These are phyloP conservation scores for Lasiodiplodia citricola DNA, from an alignment of 2,329 filamentous ascomycete species.

Conservation along the genomic window DNA sequence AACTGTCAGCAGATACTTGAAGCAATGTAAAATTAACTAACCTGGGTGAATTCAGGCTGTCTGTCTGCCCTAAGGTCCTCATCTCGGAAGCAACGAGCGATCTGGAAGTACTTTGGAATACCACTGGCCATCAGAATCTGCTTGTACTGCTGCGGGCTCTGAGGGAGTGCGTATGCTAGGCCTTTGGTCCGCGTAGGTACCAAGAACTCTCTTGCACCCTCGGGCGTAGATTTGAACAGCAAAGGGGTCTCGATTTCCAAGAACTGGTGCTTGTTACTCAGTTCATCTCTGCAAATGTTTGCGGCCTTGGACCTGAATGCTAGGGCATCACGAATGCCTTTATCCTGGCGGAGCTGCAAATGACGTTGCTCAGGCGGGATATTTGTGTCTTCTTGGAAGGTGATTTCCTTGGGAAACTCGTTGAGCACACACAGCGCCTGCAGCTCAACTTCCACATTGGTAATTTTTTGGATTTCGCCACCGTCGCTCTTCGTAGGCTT, in stretches of 20 bases:
- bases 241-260: slow-evolving; percentile 88
- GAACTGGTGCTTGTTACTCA: slow-evolving; percentile 64
- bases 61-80: slow-evolving; percentile 91
- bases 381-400: slow-evolving; percentile 74
- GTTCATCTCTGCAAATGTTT: slow-evolving; percentile 58
- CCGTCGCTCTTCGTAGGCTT: slow-evolving; percentile 41
- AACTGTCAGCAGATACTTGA: not conserved
- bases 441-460: slow-evolving; percentile 64
- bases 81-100: slow-evolving; percentile 93
- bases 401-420: slow-evolving; percentile 73
- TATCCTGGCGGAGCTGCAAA: slow-evolving; percentile 80
- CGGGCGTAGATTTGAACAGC: slow-evolving; percentile 95
- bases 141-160: slow-evolving; percentile 98
- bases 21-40: slow-evolving; percentile 42
- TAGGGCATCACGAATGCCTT: slow-evolving; percentile 69
- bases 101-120: slow-evolving; percentile 82
- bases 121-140: slow-evolving; percentile 96
- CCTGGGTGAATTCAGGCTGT: slow-evolving; percentile 96
- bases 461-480: slow-evolving; percentile 40
- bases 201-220: slow-evolving; percentile 92
- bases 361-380: slow-evolving; percentile 80
- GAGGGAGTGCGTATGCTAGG: slow-evolving; percentile 85
- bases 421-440: slow-evolving; percentile 71
- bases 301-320: slow-evolving; percentile 69
- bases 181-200: slow-evolving; percentile 82